Evolutionary conservation across 768 basidiomycete species (phyloP).

Genomic region (Pisolithus tinctorius): DNA sequence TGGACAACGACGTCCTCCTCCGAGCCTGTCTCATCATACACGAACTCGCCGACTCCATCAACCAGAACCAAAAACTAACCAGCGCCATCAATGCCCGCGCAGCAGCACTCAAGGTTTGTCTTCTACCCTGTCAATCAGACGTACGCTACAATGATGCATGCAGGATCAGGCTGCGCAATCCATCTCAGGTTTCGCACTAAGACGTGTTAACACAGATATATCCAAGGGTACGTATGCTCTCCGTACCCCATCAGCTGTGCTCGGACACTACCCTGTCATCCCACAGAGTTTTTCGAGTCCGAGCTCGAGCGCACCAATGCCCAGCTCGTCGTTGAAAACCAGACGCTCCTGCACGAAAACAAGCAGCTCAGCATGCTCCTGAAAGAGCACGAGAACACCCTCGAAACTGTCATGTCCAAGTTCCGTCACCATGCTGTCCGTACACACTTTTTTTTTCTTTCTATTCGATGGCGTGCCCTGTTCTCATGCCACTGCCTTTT

Average conservation of each 20-base stretch:
- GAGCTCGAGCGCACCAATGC: constrained; percentile 89
- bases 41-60: constrained; percentile 79
- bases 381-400: constrained; percentile 90
- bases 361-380: constrained; percentile 83
- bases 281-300: constrained; percentile 81
- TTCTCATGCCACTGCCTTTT: constrained; percentile 3
- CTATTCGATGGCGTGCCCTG: not conserved
- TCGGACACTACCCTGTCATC: constrained; percentile 6
- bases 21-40: constrained; percentile 74
- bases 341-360: constrained; percentile 88
- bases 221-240: constrained; percentile 53
- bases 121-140: constrained; percentile 1
- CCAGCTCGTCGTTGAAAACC: constrained; percentile 89
- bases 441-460: constrained; percentile 9
- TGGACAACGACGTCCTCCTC: constrained; percentile 61
- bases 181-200: constrained; percentile 67
- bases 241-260: not conserved
- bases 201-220: constrained; percentile 84
- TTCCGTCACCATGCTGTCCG: constrained; percentile 87
- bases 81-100: constrained; percentile 62
- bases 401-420: constrained; percentile 96
- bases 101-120: constrained; percentile 62
- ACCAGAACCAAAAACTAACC: constrained; percentile 74
- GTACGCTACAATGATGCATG: constrained; percentile 7
- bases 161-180: constrained; percentile 72